phyloP scores from a whole-genome alignment of 192 early-diverging fungal species.

The Bifiguratus adelaidae region DNA sequence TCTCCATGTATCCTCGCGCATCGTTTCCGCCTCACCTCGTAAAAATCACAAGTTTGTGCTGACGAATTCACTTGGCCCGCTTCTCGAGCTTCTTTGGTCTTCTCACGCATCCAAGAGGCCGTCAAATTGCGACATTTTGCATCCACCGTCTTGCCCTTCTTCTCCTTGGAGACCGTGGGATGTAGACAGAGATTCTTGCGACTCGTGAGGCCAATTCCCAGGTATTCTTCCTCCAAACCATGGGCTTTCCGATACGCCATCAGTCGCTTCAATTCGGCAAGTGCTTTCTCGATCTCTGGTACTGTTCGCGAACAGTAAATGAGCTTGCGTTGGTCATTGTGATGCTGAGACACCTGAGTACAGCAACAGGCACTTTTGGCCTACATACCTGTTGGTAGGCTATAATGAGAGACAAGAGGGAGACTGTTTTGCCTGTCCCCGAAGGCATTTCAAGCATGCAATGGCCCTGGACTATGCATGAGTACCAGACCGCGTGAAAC shows the following conservation, averaged over 20 bases:
- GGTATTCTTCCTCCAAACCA: slow-evolving; percentile 67
- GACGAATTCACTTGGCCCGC: slow-evolving; percentile 9
- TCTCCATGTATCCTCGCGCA: slow-evolving; percentile 12
- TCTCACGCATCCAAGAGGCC: slow-evolving; percentile 84
- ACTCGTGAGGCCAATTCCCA: slow-evolving; percentile 88
- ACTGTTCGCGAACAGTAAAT: slow-evolving; percentile 99
- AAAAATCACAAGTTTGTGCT: slow-evolving; percentile 68
- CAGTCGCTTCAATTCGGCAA: slow-evolving; percentile 89
- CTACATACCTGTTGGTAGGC: slow-evolving; percentile 78
- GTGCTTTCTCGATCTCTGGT: slow-evolving; percentile 98
- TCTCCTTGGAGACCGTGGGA: slow-evolving; percentile 78
- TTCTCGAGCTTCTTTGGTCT: slow-evolving; percentile 28
- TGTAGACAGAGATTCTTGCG: slow-evolving; percentile 94
- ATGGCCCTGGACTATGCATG: slow-evolving; percentile 56
- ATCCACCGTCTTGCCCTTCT: slow-evolving; percentile 79
- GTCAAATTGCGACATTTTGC: slow-evolving; percentile 87
- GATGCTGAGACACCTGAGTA: slow-evolving; percentile 37
- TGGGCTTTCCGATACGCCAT: slow-evolving; percentile 70
- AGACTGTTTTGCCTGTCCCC: slow-evolving; percentile 97
- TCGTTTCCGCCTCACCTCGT: slow-evolving; percentile 39
- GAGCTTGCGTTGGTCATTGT: slow-evolving; percentile 88
- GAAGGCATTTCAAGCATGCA: slow-evolving; percentile 98
- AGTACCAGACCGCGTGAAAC: background rate
- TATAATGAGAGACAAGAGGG: slow-evolving; percentile 90
- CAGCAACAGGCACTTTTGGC: background rate